Base-by-base conservation (phyloP, 352 stramenopile species). In the Hyaloperonospora arabidopsidis region DNA sequence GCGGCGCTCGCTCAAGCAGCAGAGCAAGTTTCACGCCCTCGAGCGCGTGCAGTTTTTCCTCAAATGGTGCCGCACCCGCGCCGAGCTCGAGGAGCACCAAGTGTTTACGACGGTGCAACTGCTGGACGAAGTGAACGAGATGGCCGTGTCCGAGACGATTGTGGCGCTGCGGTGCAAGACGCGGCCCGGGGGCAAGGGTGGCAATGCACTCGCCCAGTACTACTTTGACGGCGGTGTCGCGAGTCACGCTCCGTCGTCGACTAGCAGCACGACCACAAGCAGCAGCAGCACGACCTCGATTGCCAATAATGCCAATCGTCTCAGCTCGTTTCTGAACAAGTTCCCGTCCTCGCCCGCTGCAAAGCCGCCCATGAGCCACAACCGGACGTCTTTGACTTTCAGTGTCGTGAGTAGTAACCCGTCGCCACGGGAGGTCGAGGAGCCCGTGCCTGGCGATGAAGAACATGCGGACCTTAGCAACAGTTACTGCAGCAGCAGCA, bases 31-130 rank as follows among this genome's bases (percentile, higher is more conserved):
- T 66, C 77, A 93, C 68, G 68, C 76, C 32, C 67, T 93, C 22
- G 83, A 93, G 52, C 79, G 83, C 51, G 72, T 93, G n/a, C 79
- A 89, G 57, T 89, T 86, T 58, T 93, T 90, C 55, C 82, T 93
- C 65, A 83, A 83, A 41, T 93, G 83, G 83, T 88, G 78, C 28
- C 78, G 83, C 50, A 49, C 65, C 5, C 58, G 64, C 21, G 75
- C 64, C 13, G 50, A 59, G 34, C 64, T 93, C 5, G 79, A 87
- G 46, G 82, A 89, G 53, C 71, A 89, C 44, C 52, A 79, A 36
- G 68, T 90, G 12, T 90, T 93, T 58, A 86, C 79, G 34, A 85
- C 78, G 1, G 79, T 89, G 32, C 79, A 93, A 51, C 57, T 93
- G 39, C 53, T 93, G 44, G 83, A 93, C 60, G 83, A 93, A 41